Evolutionary conservation across 495 filamentous ascomycete genomes (phyloP).

Genomic region (Annulohypoxylon moriforme): DNA sequence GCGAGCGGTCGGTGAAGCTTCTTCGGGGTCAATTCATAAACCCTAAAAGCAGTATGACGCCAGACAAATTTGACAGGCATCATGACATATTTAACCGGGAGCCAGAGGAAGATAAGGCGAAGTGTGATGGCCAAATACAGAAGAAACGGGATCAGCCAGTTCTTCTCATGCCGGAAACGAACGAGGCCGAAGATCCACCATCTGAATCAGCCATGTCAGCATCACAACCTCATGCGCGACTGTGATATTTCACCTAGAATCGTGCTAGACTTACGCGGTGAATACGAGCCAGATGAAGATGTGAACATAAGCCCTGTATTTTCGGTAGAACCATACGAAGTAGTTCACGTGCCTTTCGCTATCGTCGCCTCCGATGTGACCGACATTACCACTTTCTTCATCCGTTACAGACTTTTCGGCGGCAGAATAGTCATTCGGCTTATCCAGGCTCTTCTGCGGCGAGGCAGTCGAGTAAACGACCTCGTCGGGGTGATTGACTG

Average conservation of each 20-base stretch:
- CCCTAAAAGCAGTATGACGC: constrained; percentile 67
- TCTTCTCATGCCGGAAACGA: constrained; percentile 75
- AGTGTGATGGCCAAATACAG: constrained; percentile 80
- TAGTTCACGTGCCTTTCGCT: background rate
- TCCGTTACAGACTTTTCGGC: constrained; percentile 53
- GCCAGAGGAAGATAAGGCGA: constrained; percentile 77
- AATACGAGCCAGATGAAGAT: constrained; percentile 47
- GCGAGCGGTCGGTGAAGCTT: constrained; percentile 68
- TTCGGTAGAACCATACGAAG: constrained; percentile 32
- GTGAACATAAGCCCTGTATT: constrained; percentile 36
- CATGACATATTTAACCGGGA: constrained; percentile 73
- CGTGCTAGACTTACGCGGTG: constrained; percentile 46
- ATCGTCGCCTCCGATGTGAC: constrained; percentile 26
- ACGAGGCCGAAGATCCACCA: constrained; percentile 91
- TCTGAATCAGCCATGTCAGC: constrained; percentile 54
- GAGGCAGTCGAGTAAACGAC: constrained; percentile 60
- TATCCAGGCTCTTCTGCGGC: constrained; percentile 46
- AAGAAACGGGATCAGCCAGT: constrained; percentile 88
- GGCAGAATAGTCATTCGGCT: constrained; percentile 50
- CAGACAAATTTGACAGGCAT: constrained; percentile 74
- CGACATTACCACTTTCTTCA: constrained; percentile 53
- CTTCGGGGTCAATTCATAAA: constrained; percentile 69
- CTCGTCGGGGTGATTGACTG: constrained; percentile 59
- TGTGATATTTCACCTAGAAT: constrained; percentile 18
- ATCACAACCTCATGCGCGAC: constrained; percentile 16